Conservation (phyloP, 176 grass and related monocot genomes). For the Hsuehochloa calcarea region DNA sequence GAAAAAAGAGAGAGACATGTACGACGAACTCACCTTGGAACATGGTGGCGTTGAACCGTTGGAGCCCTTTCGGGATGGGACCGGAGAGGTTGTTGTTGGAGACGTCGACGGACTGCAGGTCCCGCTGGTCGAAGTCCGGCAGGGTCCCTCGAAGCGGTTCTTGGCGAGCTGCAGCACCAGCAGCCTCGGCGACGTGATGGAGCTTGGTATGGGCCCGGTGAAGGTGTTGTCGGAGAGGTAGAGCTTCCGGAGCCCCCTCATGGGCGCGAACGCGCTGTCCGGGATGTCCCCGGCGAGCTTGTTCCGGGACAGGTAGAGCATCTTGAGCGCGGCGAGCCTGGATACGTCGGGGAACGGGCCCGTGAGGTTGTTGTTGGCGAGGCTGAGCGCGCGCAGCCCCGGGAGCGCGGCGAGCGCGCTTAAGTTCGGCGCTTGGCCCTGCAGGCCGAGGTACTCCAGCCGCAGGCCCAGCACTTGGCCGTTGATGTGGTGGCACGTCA, state of each 20-base stretch:
- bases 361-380: conserved; percentile 56
- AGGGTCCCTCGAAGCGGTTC: conserved; percentile 54
- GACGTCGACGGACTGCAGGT: conserved; percentile 38
- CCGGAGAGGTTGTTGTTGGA: conserved; percentile 64
- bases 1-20: not conserved
- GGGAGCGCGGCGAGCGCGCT: conserved; percentile 33
- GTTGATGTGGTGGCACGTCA: not conserved
- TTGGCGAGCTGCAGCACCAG: conserved; percentile 32
- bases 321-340: conserved; percentile 45
- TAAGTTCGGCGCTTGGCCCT: conserved; percentile 40
- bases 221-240: conserved; percentile 54
- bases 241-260: conserved; percentile 50
- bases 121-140: conserved; percentile 47
- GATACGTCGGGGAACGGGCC: conserved; percentile 64
- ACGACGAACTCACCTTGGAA: conserved; percentile 55
- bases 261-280: conserved; percentile 36
- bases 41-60: not conserved
- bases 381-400: conserved; percentile 65
- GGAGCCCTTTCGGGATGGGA: conserved; percentile 44
- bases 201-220: conserved; percentile 56
- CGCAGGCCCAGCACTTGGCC: conserved; percentile 41
- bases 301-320: conserved; percentile 53
- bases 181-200: conserved; percentile 45
- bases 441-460: conserved; percentile 63
- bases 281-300: conserved; percentile 54